Evolutionary conservation across 805 yeast species (phyloP).

Genomic region (Monosporozyma solicola): DNA sequence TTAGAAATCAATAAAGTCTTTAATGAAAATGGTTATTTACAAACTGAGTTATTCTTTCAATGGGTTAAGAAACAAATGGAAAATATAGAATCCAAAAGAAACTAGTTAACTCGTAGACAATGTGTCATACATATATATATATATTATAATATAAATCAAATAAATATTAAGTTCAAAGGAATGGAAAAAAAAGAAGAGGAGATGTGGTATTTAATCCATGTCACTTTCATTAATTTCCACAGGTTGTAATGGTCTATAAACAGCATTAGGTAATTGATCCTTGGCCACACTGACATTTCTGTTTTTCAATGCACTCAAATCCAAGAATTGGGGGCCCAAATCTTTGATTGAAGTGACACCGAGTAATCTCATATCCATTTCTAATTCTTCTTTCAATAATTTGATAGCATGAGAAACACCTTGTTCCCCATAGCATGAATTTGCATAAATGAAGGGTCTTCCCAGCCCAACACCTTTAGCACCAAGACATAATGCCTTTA

Average conservation of each 20-base stretch:
- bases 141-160: constrained; percentile 25
- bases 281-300: constrained; percentile 39
- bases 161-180: background rate
- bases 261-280: constrained; percentile 46
- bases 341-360: constrained; percentile 60
- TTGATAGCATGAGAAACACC: constrained; percentile 55
- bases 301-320: constrained; percentile 38
- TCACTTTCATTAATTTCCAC: constrained; percentile 38
- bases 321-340: constrained; percentile 53
- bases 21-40: constrained; percentile 37
- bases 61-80: constrained; percentile 30
- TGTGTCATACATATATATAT: background rate
- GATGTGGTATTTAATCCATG: background rate
- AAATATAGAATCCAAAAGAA: constrained; percentile 32
- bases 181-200: background rate
- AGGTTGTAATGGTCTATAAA: constrained; percentile 47
- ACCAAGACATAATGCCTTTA: constrained; percentile 60
- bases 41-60: constrained; percentile 33
- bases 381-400: constrained; percentile 59
- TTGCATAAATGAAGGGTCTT: constrained; percentile 57
- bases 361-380: constrained; percentile 68
- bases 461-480: constrained; percentile 68
- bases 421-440: constrained; percentile 51
- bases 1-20: constrained; percentile 31
- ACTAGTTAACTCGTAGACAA: background rate